Evolutionary conservation across 306 rosid genomes (phyloP).

Genomic region (Dicorynia guianensis): DNA sequence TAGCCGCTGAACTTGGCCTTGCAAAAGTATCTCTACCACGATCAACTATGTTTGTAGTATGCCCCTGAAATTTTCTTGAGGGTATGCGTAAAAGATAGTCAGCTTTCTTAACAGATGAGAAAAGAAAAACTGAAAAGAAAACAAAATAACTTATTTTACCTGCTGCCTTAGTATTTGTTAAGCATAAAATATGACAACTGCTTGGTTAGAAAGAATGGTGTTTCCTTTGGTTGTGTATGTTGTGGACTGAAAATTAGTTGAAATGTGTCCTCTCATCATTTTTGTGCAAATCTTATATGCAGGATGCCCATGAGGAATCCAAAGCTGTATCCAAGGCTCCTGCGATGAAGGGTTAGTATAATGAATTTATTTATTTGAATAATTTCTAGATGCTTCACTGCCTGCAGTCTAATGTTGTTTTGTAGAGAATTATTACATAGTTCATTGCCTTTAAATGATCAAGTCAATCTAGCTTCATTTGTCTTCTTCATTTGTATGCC

Average conservation of each 20-base stretch:
- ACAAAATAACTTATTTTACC: neutral
- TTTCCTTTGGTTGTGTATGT: slow-evolving; percentile 32
- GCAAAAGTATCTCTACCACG: neutral
- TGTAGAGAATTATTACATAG: neutral
- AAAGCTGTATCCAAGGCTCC: slow-evolving; percentile 88
- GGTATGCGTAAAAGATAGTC: no score
- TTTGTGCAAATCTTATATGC: slow-evolving; percentile 42
- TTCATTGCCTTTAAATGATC: no score
- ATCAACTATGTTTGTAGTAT: neutral
- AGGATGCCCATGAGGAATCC: slow-evolving; percentile 83
- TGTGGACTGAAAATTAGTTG: slow-evolving; percentile 17
- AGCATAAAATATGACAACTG: slow-evolving; percentile 2
- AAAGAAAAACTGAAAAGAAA: neutral
- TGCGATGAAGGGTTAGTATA: slow-evolving; percentile 80
- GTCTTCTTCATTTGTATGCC: neutral
- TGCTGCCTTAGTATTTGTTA: slow-evolving; percentile 1
- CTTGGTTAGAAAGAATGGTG: slow-evolving; percentile 6
- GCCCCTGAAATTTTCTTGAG: no score
- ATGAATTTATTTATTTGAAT: slow-evolving; percentile 8
- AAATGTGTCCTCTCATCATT: slow-evolving; percentile 22
- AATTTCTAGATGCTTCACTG: slow-evolving; percentile 27
- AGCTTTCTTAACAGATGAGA: neutral
- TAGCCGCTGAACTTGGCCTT: slow-evolving; percentile 14
- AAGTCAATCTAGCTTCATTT: neutral
- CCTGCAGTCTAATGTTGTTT: neutral